phyloP scores from a whole-genome alignment of 2,329 filamentous ascomycete species.

The Ceratocystis harringtonii region DNA sequence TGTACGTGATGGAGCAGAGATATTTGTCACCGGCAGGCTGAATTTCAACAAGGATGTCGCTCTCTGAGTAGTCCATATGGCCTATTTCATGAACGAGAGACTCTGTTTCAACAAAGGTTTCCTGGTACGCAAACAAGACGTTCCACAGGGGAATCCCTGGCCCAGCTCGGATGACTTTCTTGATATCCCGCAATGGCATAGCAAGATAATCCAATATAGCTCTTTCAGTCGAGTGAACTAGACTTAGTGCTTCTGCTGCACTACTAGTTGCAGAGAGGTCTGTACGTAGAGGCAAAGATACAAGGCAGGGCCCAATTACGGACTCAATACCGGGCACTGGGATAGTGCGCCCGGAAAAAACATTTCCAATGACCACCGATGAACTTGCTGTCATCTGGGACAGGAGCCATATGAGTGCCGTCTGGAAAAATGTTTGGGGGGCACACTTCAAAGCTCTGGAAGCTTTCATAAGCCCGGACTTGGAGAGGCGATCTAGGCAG shows the following conservation, averaged over 20 bases:
- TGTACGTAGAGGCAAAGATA: conserved; percentile 57
- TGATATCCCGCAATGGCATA: conserved; percentile 55
- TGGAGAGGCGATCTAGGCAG: background rate
- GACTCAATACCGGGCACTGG: conserved; percentile 54
- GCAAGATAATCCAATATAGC: conserved; percentile 47
- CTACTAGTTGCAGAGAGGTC: conserved; percentile 37
- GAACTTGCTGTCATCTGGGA: conserved; percentile 44
- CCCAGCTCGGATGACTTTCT: conserved; percentile 39
- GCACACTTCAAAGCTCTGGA: background rate
- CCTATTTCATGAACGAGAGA: conserved; percentile 37
- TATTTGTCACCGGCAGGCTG: conserved; percentile 41
- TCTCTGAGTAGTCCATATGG: conserved; percentile 60
- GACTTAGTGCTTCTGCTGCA: conserved; percentile 45
- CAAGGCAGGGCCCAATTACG: conserved; percentile 66
- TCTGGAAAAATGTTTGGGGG: conserved; percentile 46
- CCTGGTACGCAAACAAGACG: conserved; percentile 70
- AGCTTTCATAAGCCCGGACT: background rate
- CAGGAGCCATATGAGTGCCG: conserved; percentile 52
- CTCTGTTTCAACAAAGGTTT: conserved; percentile 38
- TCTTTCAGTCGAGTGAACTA: conserved; percentile 50
- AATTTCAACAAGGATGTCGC: conserved; percentile 59
- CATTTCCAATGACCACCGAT: conserved; percentile 61
- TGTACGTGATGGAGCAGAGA: conserved; percentile 34
- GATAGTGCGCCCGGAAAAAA: conserved; percentile 69
- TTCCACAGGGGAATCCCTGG: conserved; percentile 53